A percentile compares a stretch with the other conserved stretches of the same genome.
These are phyloP conservation scores for Seiridium unicorne DNA, from an alignment of 2,329 filamentous ascomycete genomes.

Conservation along the genomic window DNA sequence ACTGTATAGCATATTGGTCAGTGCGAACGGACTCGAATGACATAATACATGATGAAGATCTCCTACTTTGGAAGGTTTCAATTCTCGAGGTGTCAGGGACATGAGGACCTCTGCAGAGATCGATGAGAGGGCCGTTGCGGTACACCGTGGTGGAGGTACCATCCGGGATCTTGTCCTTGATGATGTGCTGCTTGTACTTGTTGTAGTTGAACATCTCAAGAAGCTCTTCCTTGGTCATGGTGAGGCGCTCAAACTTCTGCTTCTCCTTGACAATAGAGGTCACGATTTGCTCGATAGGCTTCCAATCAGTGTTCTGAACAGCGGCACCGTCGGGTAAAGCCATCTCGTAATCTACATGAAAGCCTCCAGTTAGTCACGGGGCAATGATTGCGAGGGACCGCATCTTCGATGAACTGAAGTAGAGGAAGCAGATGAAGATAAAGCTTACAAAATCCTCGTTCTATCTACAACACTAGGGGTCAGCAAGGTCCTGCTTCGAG, in stretches of 20 bases:
- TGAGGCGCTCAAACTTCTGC: constrained; percentile 88
- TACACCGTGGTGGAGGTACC: constrained; percentile 93
- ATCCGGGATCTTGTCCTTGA: constrained; percentile 86
- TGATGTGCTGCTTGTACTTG: constrained; percentile 98
- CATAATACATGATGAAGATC: no score
- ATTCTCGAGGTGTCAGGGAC: constrained; percentile 91
- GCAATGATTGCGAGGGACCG: no score
- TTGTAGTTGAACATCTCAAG: constrained; percentile 97
- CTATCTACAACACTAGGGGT: no score
- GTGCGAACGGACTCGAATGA: no score
- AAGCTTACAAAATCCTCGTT: no score
- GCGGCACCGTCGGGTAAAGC: constrained; percentile 68
- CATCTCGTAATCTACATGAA: constrained; percentile 77
- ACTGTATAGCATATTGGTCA: constrained; percentile 50
- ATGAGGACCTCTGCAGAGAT: constrained; percentile 92
- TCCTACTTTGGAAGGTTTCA: constrained; percentile 66
- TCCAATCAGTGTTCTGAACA: constrained; percentile 77
- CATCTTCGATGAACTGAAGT: no score
- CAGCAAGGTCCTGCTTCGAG: no score
- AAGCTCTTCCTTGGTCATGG: constrained; percentile 85
- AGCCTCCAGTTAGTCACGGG: no score
- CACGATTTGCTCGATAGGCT: constrained; percentile 78
- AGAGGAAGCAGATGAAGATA: no score
- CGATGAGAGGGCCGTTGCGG: constrained; percentile 88
- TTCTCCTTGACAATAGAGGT: constrained; percentile 91